These are phyloP conservation scores for Pichia sp. DNA, from an alignment of 1,139 yeast species.

Conservation along the genomic window DNA sequence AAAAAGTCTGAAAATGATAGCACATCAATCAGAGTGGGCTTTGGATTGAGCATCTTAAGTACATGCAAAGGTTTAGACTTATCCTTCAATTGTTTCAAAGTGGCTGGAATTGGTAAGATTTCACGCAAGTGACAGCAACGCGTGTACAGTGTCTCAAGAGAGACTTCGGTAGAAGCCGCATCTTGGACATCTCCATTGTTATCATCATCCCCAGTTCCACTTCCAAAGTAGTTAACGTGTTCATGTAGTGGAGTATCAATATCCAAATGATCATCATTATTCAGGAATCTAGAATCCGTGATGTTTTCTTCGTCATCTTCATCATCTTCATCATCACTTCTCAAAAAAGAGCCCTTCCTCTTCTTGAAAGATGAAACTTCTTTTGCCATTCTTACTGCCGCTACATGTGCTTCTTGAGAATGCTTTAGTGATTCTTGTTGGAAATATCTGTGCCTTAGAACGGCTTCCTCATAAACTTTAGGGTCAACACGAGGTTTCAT, in stretches of 20 bases:
- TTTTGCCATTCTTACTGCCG: constrained; percentile 60
- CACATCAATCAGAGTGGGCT: constrained; percentile 85
- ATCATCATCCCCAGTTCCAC: constrained; percentile 2
- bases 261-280: constrained; percentile 26
- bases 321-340: constrained; percentile 24
- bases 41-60: constrained; percentile 75
- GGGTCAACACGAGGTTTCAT: constrained; percentile 28
- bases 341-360: constrained; percentile 20
- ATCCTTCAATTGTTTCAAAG: constrained; percentile 69
- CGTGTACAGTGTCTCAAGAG: constrained; percentile 63
- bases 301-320: constrained; percentile 25
- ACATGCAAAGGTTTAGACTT: constrained; percentile 70
- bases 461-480: constrained; percentile 45
- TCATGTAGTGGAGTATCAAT: constrained; percentile 61
- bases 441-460: constrained; percentile 50
- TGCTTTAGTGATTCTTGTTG: constrained; percentile 59
- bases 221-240: constrained; percentile 55
- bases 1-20: constrained; percentile 84
- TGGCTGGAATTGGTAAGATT: constrained; percentile 83
- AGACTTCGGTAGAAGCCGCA: constrained; percentile 26
- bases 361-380: constrained; percentile 47
- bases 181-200: constrained; percentile 5
- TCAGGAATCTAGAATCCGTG: constrained; percentile 4
- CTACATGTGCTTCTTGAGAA: constrained; percentile 65
- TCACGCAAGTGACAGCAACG: constrained; percentile 90